These are phyloP conservation scores for Metarhizium sp. DNA, from an alignment of 2,329 filamentous ascomycete species.

Conservation along the genomic window DNA sequence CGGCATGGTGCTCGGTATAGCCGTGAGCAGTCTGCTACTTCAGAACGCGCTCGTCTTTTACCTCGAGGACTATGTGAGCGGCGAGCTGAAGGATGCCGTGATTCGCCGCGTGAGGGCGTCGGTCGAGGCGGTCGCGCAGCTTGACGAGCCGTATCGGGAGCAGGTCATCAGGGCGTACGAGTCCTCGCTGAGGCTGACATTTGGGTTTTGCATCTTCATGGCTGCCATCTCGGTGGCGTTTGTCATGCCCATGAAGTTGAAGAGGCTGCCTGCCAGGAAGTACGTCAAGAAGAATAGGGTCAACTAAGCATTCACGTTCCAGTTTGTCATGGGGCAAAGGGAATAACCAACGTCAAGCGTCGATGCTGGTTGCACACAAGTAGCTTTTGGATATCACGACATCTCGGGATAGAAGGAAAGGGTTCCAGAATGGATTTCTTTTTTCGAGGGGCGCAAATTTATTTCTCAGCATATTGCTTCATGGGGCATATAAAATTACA, in stretches of 20 bases:
- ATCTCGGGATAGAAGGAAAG: too few relatives aligned
- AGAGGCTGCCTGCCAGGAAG: slow-evolving; percentile 37
- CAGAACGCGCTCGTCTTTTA: slow-evolving; percentile 60
- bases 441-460: too few relatives aligned
- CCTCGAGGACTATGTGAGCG: slow-evolving; percentile 48
- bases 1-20: slow-evolving; percentile 65
- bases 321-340: too few relatives aligned
- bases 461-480: too few relatives aligned
- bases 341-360: too few relatives aligned
- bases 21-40: slow-evolving; percentile 59
- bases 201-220: slow-evolving; percentile 33
- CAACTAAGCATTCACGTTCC: background rate
- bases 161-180: slow-evolving; percentile 49
- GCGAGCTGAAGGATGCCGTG: slow-evolving; percentile 46
- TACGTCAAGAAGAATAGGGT: background rate
- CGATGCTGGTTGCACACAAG: too few relatives aligned
- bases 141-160: slow-evolving; percentile 36
- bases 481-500: too few relatives aligned
- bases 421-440: too few relatives aligned
- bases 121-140: slow-evolving; percentile 41
- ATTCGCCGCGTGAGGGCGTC: slow-evolving; percentile 41
- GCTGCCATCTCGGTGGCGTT: slow-evolving; percentile 38
- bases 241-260: slow-evolving; percentile 43
- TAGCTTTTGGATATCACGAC: too few relatives aligned
- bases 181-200: slow-evolving; percentile 37